These are phyloP conservation scores for Phytophthora capsici DNA, from an alignment of 352 stramenopile genomes.

Conservation along the genomic window DNA sequence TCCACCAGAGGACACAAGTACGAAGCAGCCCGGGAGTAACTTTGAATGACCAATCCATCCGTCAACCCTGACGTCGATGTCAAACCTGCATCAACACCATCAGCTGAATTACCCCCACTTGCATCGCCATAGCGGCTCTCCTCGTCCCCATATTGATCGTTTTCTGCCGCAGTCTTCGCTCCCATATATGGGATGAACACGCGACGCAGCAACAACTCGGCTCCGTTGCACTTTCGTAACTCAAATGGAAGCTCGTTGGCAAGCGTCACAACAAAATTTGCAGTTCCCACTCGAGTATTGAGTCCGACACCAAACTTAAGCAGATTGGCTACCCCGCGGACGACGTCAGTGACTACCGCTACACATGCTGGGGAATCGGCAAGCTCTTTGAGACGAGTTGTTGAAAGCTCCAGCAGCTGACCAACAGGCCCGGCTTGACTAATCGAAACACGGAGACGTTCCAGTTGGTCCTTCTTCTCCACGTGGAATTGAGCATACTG, in stretches of 20 bases:
- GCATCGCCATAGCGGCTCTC: conserved; percentile 55
- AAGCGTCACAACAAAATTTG: conserved; percentile 79
- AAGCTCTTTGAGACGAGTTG: conserved; percentile 62
- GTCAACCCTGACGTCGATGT: conserved; percentile 39
- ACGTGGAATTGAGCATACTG: conserved; percentile 90
- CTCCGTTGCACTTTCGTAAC: conserved; percentile 68
- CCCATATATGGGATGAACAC: conserved; percentile 70
- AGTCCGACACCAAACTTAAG: conserved; percentile 82
- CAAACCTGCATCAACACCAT: conserved; percentile 14
- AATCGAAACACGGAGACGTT: conserved; percentile 77
- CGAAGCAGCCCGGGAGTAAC: conserved; percentile 76
- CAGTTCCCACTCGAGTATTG: conserved; percentile 80
- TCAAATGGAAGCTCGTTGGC: conserved; percentile 74
- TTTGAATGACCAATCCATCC: conserved; percentile 74
- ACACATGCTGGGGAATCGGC: conserved; percentile 45
- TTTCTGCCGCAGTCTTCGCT: conserved; percentile 64
- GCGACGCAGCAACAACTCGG: conserved; percentile 57
- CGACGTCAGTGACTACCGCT: conserved; percentile 58
- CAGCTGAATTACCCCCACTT: conserved; percentile 7
- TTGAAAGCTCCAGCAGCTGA: conserved; percentile 70
- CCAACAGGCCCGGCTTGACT: conserved; percentile 79
- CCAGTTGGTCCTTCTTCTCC: conserved; percentile 83
- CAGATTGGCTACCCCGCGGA: conserved; percentile 54
- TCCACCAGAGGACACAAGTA: conserved; percentile 74
- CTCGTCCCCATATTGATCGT: conserved; percentile 76